Base-by-base conservation (phyloP, 1,284 basidiomycete species). In the Cryptococcus jaspeensis region DNA sequence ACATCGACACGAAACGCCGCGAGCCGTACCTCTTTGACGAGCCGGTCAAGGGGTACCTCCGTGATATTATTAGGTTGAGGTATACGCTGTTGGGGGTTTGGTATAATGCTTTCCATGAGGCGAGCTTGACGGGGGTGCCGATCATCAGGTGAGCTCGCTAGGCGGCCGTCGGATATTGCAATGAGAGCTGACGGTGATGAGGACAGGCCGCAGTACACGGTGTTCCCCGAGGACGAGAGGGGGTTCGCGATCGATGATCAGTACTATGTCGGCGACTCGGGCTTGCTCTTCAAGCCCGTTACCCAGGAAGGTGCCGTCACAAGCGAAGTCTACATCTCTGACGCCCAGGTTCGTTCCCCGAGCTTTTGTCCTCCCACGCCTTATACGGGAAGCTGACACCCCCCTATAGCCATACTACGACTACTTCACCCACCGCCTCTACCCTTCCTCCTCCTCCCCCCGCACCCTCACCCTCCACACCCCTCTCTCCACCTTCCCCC, bases 1-100 rank as follows among this genome's bases (percentile, higher is more conserved):
- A 98, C 76, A 88, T 97, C 67, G 96, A 99, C 77, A 96, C 95
- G 43, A 99, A 98, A 80, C 86, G 96, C 42, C 86, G 95, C 47
- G 96, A 99, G 77, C 95, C 95, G 0, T 99, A 88, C 81, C 82
- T 99, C 0, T 84, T 90, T 52, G 90, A 92, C 16, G 88, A 96
- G 70, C 92, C 93, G 0, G 87, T 90, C 79, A 88, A 89, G 78
- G 81, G 84, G 38, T 87, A 92, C 43, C 78, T 98, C 35, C 84
- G 88, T 36, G 86, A 91, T 62, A 83, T 88, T 47, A 81, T 99
- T 55, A 84, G 88, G 37, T 79, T 98, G 60, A 82, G 96, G 44
- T 99, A 99, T 78, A 82, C 84, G 56, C 83, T 98, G 79, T 80
- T 99, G 35, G 92, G 93, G 0, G 82, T 93, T 16, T 98, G 95